Base-by-base conservation (phyloP, 345 rosid species). In the Ailanthus altissimus region DNA sequence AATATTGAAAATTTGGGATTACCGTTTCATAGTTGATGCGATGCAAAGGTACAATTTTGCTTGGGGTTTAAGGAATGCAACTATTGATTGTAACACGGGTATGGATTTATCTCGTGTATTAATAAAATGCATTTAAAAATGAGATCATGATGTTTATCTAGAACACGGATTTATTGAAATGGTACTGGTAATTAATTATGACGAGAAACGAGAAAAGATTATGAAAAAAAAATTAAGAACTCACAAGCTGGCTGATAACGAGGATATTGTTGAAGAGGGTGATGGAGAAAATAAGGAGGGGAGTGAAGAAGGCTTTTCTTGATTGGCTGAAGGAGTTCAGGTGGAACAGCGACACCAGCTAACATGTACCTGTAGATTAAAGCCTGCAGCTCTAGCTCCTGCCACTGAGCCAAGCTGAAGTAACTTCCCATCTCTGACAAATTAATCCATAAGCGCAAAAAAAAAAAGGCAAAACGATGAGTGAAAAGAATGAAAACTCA, bases 301-400 rank as follows among this genome's bases (percentile, higher is more conserved):
- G 97, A 85, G 74, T 89, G 90, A 50, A 86, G 86, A 61, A 92
- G 89, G 74, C 93, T 91, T 81, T 89, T 92, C 95, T 86, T 91
- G 89, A 96, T 93, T 49, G 92, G 90, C 45, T 89, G 89, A 38
- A 96, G 94, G 18, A 96, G 97, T 81, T 96, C 95, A 49, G 88
- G 84, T n/a, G 98, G 98, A 81, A 96, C 90, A 73, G 90, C 78
- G 64, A 91, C 89, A 66, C 99, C 98, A 72, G 93, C 94, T 69
- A 91, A 69, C 97, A 96, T 93, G 85, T 92, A 94, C 56, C 97
- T 90, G 72, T 90, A 96, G 82, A 96, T 96, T 92, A 92, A 81
- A 69, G 97, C 98, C 82, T 96, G 99, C 45, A 94, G 87, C 85
- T 96, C 97, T 42, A 96, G 92, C 78, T 96, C 98, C 80, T 96